These are phyloP conservation scores for Diaporthe aspalathi DNA, from an alignment of 2,329 filamentous ascomycete species.

Conservation along the genomic window DNA sequence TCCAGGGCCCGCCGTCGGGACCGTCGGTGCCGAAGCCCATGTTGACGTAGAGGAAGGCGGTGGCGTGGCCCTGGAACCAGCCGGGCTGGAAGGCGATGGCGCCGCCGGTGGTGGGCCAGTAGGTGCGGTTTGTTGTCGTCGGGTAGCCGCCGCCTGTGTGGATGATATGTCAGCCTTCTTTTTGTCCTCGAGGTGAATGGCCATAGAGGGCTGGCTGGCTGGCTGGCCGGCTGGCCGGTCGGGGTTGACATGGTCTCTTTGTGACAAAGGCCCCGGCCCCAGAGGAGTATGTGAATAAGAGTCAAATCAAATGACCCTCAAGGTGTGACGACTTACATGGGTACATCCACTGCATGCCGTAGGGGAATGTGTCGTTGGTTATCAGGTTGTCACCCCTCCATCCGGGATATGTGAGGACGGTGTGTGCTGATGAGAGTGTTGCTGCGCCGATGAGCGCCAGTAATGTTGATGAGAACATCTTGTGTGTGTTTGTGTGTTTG, in stretches of 20 bases:
- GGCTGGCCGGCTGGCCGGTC: not conserved
- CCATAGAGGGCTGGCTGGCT: not conserved
- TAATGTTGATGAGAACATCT: conserved; percentile 61
- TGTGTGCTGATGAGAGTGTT: conserved; percentile 72
- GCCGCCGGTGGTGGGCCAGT: conserved; percentile 89
- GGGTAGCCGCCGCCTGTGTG: conserved; percentile 82
- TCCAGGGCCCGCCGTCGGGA: conserved; percentile 74
- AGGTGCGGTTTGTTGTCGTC: conserved; percentile 83
- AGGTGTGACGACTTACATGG: conserved; percentile 74
- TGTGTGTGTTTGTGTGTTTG: conserved; percentile 43
- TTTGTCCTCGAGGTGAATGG: not conserved
- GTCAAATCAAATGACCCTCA: not conserved
- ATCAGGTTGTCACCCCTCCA: conserved; percentile 89
- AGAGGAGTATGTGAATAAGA: not conserved
- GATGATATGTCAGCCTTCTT: conserved; percentile 3
- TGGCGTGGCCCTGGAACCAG: conserved; percentile 91
- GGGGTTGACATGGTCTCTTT: not conserved
- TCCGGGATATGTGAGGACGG: conserved; percentile 86
- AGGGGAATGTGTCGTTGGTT: conserved; percentile 82
- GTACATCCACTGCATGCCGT: conserved; percentile 95
- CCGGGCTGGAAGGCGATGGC: conserved; percentile 92
- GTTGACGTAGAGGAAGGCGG: conserved; percentile 90
- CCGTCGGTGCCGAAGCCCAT: conserved; percentile 82
- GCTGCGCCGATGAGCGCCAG: conserved; percentile 58
- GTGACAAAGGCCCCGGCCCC: not conserved